Conservation (phyloP, 139 green algal species). For the Choricystis sp. region DNA sequence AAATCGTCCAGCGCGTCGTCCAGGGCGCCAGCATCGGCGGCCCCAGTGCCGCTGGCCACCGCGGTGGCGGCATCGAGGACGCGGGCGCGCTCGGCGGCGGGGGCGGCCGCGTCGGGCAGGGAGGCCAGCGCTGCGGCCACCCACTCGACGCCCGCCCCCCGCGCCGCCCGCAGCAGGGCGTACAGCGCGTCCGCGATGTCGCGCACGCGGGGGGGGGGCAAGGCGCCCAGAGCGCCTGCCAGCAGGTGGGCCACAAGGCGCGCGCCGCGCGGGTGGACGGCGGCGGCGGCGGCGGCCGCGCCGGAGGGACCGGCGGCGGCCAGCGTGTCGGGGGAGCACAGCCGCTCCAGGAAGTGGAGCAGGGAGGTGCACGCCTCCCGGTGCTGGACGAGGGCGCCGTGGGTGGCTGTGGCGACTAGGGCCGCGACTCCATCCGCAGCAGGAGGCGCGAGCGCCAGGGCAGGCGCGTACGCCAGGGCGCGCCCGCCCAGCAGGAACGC, state of each 20-base stretch:
- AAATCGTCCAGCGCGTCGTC: constrained; percentile 40
- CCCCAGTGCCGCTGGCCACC: constrained; percentile 4
- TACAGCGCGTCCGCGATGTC: constrained; percentile 30
- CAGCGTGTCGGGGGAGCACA: constrained; percentile 22
- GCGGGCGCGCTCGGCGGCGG: constrained; percentile 24
- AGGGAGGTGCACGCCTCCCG: constrained; percentile 51
- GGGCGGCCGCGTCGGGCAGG: constrained; percentile 28
- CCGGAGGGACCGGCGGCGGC: background rate
- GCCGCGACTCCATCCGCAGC: background rate
- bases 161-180: constrained; percentile 19
- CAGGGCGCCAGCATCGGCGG: constrained; percentile 11
- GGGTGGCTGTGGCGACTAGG: constrained; percentile 36
- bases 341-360: constrained; percentile 37
- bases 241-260: constrained; percentile 31
- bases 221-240: constrained; percentile 25
- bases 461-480: constrained; percentile 31
- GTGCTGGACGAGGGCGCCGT: constrained; percentile 34
- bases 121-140: constrained; percentile 17
- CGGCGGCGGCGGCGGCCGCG: constrained; percentile 8
- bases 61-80: constrained; percentile 10
- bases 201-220: constrained; percentile 22
- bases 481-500: constrained; percentile 55
- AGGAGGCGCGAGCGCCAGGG: constrained; percentile 25
- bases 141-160: constrained; percentile 26
- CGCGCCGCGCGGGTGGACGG: constrained; percentile 17